Percentiles rank a stretch among this genome's conserved stretches.
phyloP scores from a whole-genome alignment of 768 basidiomycete genomes.

The Clitopilus passeckerianus region DNA sequence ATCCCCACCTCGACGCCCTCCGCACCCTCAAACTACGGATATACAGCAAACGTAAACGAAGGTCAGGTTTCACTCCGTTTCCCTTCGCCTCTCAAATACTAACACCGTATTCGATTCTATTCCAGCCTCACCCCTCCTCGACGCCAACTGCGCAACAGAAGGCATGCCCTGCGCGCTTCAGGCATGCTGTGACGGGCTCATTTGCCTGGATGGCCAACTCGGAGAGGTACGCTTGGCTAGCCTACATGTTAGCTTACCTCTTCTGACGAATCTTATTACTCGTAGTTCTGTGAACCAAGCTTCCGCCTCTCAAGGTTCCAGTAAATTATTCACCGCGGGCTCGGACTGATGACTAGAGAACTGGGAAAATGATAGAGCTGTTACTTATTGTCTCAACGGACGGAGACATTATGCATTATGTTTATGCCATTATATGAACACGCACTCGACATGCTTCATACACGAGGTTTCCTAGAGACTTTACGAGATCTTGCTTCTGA shows the following conservation, averaged over 20 bases:
- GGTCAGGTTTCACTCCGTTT: background rate
- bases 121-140: background rate
- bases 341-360: background rate
- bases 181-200: background rate
- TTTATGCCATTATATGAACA: no score
- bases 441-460: no score
- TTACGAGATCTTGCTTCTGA: no score
- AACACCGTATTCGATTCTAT: background rate
- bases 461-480: no score
- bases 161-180: background rate
- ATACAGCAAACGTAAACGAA: background rate
- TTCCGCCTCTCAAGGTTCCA: background rate
- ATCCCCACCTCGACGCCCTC: background rate
- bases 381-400: background rate
- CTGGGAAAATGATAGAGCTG: no score
- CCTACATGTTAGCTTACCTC: background rate
- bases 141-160: background rate
- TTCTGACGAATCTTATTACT: background rate
- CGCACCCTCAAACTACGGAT: background rate
- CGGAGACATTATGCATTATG: background rate
- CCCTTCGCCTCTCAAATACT: no score
- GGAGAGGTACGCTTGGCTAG: background rate
- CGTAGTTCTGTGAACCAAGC: background rate
- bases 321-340: background rate
- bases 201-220: background rate